Evolutionary conservation across 1,139 yeast species (phyloP).

Genomic region (Arxiozyma bovina): DNA sequence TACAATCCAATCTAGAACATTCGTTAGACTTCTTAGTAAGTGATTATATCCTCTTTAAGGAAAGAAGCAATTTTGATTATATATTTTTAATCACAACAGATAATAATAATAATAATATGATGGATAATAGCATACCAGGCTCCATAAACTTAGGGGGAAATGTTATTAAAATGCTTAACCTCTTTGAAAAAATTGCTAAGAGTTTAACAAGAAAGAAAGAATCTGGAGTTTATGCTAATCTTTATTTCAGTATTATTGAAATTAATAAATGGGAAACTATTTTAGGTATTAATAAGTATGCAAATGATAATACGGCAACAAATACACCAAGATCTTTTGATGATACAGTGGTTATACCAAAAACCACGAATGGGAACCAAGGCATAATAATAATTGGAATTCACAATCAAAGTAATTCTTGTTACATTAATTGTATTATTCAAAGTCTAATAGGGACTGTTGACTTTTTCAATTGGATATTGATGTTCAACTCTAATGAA

Average conservation of each 20-base stretch:
- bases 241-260: slow-evolving; percentile 1
- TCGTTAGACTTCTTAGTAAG: background rate
- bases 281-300: background rate
- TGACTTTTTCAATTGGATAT: slow-evolving; percentile 38
- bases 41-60: slow-evolving; percentile 34
- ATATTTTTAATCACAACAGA: slow-evolving; percentile 53
- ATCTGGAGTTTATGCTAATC: background rate
- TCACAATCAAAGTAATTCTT: slow-evolving; percentile 75
- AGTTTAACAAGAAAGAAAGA: background rate
- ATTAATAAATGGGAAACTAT: background rate
- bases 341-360: background rate
- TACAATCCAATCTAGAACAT: background rate
- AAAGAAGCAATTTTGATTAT: slow-evolving; percentile 47
- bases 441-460: slow-evolving; percentile 60
- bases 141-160: background rate
- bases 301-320: too few relatives aligned
- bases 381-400: slow-evolving; percentile 43
- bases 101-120: slow-evolving; percentile 15
- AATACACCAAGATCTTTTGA: background rate
- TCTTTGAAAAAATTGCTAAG: slow-evolving; percentile 1
- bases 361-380: background rate
- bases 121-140: background rate
- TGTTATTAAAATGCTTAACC: background rate
- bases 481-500: slow-evolving; percentile 23
- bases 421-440: slow-evolving; percentile 86